Conservation (phyloP, 2,329 filamentous ascomycete species). For the Nakataea oryzae region DNA sequence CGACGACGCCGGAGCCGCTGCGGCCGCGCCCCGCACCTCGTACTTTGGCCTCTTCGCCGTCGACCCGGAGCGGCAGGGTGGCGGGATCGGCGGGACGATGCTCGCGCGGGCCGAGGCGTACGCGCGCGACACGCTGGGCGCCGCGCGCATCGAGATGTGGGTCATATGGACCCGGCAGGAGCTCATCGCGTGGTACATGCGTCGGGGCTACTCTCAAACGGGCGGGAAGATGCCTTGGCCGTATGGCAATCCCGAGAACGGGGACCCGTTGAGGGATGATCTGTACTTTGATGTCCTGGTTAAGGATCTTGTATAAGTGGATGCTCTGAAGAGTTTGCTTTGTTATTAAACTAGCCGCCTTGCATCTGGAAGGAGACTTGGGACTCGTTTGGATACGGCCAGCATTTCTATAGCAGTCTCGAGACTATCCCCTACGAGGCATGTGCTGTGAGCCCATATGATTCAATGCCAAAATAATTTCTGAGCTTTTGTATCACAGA, state of each 20-base stretch:
- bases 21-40: conserved; percentile 12
- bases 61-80: conserved; percentile 27
- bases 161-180: conserved; percentile 32
- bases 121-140: conserved; percentile 21
- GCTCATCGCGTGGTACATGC: conserved; percentile 33
- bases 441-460: too few species aligned
- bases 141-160: conserved; percentile 27
- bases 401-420: too few species aligned
- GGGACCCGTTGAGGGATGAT: conserved; percentile 27
- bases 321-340: not conserved
- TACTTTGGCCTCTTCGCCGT: conserved; percentile 41
- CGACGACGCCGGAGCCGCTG: too few species aligned
- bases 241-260: conserved; percentile 23
- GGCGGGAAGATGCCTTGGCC: conserved; percentile 31
- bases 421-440: too few species aligned
- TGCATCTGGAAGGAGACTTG: too few species aligned
- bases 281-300: conserved; percentile 29
- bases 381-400: too few species aligned
- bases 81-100: conserved; percentile 30
- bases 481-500: too few species aligned
- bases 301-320: conserved; percentile 20
- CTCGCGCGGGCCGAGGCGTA: conserved; percentile 28
- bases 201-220: conserved; percentile 29
- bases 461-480: too few species aligned
- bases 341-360: too few species aligned